A percentile compares a stretch with the other conserved stretches of the same genome.
Conservation (phyloP, 2,329 filamentous ascomycete species). For the Diaporthe citrichinensis region DNA sequence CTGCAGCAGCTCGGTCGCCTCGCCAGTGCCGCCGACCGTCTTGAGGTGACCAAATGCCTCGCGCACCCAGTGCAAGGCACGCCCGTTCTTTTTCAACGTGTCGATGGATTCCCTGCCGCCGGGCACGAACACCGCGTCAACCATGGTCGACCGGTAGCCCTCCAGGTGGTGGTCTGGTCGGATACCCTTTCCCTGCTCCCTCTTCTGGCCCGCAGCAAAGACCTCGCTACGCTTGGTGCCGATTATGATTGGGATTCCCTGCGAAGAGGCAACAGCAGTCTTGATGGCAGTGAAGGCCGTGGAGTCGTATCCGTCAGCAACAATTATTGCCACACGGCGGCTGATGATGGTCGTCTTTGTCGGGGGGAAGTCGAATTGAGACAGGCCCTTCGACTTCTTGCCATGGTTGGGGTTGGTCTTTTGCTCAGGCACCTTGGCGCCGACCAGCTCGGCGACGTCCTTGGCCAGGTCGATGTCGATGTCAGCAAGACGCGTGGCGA, state of each 20-base stretch:
- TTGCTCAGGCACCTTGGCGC: conserved; percentile 71
- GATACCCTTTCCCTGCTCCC: conserved; percentile 65
- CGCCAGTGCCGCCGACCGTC: conserved; percentile 81
- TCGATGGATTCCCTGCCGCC: conserved; percentile 76
- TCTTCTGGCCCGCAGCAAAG: conserved; percentile 71
- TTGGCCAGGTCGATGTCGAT: conserved; percentile 80
- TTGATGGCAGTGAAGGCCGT: conserved; percentile 76
- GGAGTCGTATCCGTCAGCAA: conserved; percentile 83
- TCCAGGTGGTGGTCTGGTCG: conserved; percentile 84
- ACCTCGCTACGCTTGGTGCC: conserved; percentile 77
- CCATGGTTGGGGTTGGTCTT: conserved; percentile 73
- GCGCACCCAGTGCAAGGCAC: conserved; percentile 81
- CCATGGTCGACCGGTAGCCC: conserved; percentile 84
- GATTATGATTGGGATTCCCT: conserved; percentile 81
- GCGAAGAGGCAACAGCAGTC: conserved; percentile 71
- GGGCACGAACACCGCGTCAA: conserved; percentile 84
- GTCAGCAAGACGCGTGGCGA: conserved; percentile 77
- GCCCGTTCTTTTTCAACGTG: conserved; percentile 77
- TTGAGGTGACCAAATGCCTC: conserved; percentile 89
- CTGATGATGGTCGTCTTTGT: conserved; percentile 76
- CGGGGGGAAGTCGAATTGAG: conserved; percentile 77
- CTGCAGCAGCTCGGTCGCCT: conserved; percentile 75
- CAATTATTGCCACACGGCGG: conserved; percentile 80
- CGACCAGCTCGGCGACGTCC: conserved; percentile 78
- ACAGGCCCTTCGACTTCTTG: conserved; percentile 75